Evolutionary conservation across 371 early-diverging fungal species (phyloP).

Genomic region (Zancudomyces culisetae): DNA sequence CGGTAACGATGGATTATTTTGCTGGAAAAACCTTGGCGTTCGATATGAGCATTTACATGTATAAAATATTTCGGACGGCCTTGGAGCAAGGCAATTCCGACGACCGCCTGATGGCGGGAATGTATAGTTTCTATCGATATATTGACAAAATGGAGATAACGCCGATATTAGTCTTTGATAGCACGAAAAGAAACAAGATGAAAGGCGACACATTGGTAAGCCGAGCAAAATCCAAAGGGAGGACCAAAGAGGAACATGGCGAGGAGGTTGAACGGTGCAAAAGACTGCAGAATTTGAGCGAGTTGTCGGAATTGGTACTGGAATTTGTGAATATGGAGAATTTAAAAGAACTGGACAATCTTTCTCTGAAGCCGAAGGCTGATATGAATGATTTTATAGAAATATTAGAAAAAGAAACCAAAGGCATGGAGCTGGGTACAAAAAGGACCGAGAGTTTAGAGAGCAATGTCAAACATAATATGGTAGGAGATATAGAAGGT

Average conservation of each 20-base stretch:
- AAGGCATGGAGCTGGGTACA: background rate
- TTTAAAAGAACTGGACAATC: too few relatives aligned
- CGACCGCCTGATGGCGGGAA: conserved; percentile 13
- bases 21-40: conserved; percentile 11
- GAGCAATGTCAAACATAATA: too few relatives aligned
- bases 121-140: conserved; percentile 6
- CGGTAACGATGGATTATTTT: conserved; percentile 5
- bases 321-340: too few relatives aligned
- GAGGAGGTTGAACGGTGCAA: conserved; percentile 5
- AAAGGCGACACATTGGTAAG: conserved; percentile 9
- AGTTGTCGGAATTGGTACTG: background rate
- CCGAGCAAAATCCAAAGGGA: conserved; percentile 3
- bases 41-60: conserved; percentile 18
- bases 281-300: conserved; percentile 6
- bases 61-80: conserved; percentile 13
- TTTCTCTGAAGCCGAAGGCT: background rate
- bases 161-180: conserved; percentile 21
- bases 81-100: background rate
- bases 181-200: conserved; percentile 2
- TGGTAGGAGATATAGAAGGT: too few relatives aligned
- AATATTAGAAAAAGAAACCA: conserved; percentile 1
- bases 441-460: background rate
- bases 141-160: conserved; percentile 7
- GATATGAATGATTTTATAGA: too few relatives aligned
- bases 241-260: conserved; percentile 3